A percentile compares a stretch with the other conserved stretches of the same genome.
These are phyloP conservation scores for Mycena olivaceomarginata DNA, from an alignment of 768 basidiomycete genomes.

Conservation along the genomic window DNA sequence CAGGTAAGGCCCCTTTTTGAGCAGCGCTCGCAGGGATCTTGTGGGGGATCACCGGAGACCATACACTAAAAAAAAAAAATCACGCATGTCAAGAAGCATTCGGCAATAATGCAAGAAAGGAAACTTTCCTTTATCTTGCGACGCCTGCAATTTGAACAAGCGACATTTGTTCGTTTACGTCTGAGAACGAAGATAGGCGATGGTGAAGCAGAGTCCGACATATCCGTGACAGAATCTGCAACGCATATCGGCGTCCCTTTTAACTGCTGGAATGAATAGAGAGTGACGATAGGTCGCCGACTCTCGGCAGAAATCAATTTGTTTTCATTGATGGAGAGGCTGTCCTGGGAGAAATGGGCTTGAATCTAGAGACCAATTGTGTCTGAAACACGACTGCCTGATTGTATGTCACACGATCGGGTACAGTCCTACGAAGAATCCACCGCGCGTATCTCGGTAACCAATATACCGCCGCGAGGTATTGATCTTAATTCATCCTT, in stretches of 20 bases:
- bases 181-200: constrained; percentile 4
- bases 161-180: constrained; percentile 26
- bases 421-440: too few relatives aligned
- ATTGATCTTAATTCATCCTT: too few relatives aligned
- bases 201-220: background rate
- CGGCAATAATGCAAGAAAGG: background rate
- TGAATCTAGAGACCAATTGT: too few relatives aligned
- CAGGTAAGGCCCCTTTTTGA: constrained; percentile 24
- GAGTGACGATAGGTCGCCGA: background rate
- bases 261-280: constrained; percentile 17
- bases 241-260: background rate
- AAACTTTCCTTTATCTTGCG: constrained; percentile 29
- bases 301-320: background rate
- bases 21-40: constrained; percentile 30
- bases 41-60: background rate
- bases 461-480: too few relatives aligned
- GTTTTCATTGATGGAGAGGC: background rate
- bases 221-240: background rate
- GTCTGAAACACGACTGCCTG: too few relatives aligned
- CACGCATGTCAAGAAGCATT: background rate
- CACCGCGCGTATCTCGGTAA: too few relatives aligned
- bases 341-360: background rate
- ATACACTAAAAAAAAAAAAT: constrained; percentile 17
- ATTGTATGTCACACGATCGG: too few relatives aligned
- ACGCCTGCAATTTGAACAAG: constrained; percentile 25